These are phyloP conservation scores for Euryodendron excelsum DNA, from an alignment of 148 eudicot genomes.

Conservation along the genomic window DNA sequence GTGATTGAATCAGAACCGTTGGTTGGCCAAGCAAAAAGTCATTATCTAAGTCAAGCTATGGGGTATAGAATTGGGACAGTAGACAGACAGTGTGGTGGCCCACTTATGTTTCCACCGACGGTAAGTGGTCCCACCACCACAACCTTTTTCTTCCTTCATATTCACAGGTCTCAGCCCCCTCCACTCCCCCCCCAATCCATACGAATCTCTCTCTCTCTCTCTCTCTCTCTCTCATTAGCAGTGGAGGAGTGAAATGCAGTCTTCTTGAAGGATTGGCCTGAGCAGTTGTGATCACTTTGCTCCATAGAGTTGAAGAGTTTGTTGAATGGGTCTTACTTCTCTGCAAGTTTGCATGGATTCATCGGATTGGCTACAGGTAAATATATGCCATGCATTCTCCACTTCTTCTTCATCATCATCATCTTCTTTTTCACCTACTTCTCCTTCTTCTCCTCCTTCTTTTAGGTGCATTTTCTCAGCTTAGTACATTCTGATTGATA, in stretches of 20 bases:
- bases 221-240: not conserved
- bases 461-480: too few species aligned
- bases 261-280: not conserved
- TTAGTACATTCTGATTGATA: conserved; percentile 13
- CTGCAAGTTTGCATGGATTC: conserved; percentile 59
- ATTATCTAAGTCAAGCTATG: not conserved
- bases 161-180: conserved; percentile 40
- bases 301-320: not conserved
- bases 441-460: too few species aligned
- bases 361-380: conserved; percentile 54
- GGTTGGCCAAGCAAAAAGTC: not conserved
- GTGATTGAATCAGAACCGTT: not conserved
- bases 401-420: not conserved
- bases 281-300: not conserved
- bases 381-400: not conserved
- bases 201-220: conserved; percentile 12
- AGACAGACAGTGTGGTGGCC: conserved; percentile 6
- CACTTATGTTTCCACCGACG: conserved; percentile 17
- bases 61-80: not conserved
- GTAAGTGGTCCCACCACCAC: conserved; percentile 22
- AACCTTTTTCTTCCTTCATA: conserved; percentile 67
- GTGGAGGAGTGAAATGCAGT: not conserved
- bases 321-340: conserved; percentile 39
- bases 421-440: not conserved
- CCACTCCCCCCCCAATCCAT: conserved; percentile 15